Evolutionary conservation across 257 asterid species (phyloP).

Genomic region (Coffea canephora): DNA sequence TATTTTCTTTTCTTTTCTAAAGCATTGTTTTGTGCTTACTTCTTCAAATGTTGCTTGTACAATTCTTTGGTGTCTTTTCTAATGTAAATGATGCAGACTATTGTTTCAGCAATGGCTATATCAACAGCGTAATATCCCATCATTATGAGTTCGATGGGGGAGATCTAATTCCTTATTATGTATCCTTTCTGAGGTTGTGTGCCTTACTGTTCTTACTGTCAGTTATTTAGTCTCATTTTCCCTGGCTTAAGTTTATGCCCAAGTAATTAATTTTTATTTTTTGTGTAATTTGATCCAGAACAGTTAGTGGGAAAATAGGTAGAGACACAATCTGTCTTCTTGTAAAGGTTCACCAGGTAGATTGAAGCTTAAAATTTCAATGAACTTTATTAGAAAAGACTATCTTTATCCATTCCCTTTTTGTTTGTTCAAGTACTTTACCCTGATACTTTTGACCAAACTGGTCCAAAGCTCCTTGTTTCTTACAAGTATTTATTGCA

Average conservation of each 20-base stretch:
- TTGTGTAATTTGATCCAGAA: constrained; percentile 18
- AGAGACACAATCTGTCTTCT: constrained; percentile 22
- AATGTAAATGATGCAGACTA: constrained; percentile 18
- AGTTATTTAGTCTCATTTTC: neutral
- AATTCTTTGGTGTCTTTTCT: neutral
- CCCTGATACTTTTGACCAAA: neutral
- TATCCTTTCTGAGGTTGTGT: constrained; percentile 22
- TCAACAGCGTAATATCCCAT: constrained; percentile 23
- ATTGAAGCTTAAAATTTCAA: neutral
- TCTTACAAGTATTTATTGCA: neutral
- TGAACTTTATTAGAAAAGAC: neutral
- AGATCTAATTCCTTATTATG: constrained; percentile 24
- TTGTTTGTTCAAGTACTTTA: neutral
- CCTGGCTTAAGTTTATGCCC: neutral
- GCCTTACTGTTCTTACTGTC: constrained; percentile 1
- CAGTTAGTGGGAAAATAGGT: constrained; percentile 21
- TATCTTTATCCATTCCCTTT: neutral
- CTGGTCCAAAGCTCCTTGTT: neutral
- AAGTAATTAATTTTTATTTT: neutral
- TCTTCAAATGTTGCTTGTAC: constrained; percentile 3
- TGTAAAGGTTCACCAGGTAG: constrained; percentile 21
- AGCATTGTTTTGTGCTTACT: neutral
- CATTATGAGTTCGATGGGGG: constrained; percentile 20
- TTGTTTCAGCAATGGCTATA: constrained; percentile 27
- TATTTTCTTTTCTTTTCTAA: neutral